Conservation (phyloP, 495 filamentous ascomycete species). For the Glonium stellatum region DNA sequence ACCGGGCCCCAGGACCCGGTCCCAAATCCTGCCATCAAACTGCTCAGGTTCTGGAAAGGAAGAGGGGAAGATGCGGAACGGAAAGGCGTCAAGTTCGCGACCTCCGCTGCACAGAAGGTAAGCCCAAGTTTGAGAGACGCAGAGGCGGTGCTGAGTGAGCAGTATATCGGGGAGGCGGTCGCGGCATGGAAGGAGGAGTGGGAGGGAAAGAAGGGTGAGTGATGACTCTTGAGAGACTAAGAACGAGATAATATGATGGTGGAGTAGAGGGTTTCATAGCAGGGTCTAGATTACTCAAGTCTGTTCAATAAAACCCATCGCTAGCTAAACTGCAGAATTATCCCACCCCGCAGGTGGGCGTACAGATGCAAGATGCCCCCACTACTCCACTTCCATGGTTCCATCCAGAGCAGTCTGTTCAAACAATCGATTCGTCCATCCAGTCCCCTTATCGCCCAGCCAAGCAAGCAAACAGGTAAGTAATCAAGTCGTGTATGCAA, state of each 20-base stretch:
- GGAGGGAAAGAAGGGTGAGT: background rate
- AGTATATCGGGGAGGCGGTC: background rate
- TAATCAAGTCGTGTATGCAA: background rate
- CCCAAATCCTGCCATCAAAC: conserved; percentile 49
- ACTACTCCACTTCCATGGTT: too few relatives aligned
- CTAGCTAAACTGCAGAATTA: too few relatives aligned
- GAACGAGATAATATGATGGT: too few relatives aligned
- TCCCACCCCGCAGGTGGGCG: too few relatives aligned
- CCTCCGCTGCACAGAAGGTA: background rate
- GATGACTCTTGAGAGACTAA: background rate
- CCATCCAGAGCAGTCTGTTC: too few relatives aligned
- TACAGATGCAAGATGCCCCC: too few relatives aligned
- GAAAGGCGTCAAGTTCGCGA: background rate
- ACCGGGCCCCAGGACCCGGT: conserved; percentile 24
- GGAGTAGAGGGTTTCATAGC: too few relatives aligned
- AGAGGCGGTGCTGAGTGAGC: background rate
- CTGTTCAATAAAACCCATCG: too few relatives aligned
- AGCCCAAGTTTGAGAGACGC: background rate
- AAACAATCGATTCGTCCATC: too few relatives aligned
- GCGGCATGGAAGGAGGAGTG: background rate
- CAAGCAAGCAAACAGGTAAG: too few relatives aligned
- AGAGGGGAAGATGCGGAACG: background rate
- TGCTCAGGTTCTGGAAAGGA: conserved; percentile 45
- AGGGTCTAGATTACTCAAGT: too few relatives aligned
- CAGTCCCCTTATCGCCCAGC: too few relatives aligned